Evolutionary conservation across 768 basidiomycete genomes (phyloP).

Genomic region (Cubamyces sp.): DNA sequence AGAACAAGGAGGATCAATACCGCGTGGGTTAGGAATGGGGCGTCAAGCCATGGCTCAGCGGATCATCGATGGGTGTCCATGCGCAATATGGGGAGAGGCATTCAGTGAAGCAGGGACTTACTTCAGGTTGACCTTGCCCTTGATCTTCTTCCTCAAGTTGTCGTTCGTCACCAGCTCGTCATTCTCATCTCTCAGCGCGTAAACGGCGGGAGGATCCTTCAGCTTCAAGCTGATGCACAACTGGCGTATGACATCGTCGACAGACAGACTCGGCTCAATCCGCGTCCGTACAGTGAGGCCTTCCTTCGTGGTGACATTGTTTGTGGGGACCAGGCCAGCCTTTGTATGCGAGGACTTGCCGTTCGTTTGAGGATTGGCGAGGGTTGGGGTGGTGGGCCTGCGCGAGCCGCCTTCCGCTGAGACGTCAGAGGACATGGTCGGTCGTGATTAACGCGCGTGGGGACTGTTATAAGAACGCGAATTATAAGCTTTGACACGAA

Average conservation of each 20-base stretch:
- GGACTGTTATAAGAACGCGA: neutral
- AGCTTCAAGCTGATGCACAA: conserved; percentile 82
- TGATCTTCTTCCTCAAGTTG: conserved; percentile 82
- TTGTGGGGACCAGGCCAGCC: conserved; percentile 71
- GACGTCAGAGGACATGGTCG: conserved; percentile 21
- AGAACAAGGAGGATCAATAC: neutral
- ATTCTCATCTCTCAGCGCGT: conserved; percentile 79
- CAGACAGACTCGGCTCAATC: conserved; percentile 82
- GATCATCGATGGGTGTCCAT: too few species aligned
- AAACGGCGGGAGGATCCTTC: conserved; percentile 70
- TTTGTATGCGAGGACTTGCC: conserved; percentile 22
- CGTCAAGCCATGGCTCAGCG: too few species aligned
- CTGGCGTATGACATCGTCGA: conserved; percentile 84
- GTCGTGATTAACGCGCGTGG: conserved; percentile 7
- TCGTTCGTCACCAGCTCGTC: conserved; percentile 88
- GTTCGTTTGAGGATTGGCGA: conserved; percentile 18
- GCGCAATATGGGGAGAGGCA: neutral
- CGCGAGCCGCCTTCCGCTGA: conserved; percentile 17
- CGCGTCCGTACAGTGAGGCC: conserved; percentile 78
- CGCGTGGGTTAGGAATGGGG: too few species aligned
- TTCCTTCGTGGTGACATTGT: conserved; percentile 78
- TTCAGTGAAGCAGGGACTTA: conserved; percentile 41
- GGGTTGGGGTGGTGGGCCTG: conserved; percentile 7
- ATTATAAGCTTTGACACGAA: conserved; percentile 12
- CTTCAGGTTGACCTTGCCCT: conserved; percentile 78